phyloP scores from a whole-genome alignment of 257 asterid species.

The Solanum verrucosum region DNA sequence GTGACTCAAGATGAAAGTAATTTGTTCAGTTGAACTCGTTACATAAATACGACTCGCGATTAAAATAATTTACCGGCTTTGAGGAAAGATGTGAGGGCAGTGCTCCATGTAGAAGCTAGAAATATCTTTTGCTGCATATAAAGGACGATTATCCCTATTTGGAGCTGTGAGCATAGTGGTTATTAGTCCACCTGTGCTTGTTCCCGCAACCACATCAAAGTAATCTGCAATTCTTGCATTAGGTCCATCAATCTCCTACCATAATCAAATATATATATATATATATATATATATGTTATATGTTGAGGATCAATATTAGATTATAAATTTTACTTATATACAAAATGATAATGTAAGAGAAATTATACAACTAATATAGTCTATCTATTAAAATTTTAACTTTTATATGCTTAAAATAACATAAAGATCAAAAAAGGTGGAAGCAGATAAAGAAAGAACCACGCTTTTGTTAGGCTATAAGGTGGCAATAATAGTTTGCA shows the following conservation, averaged over 20 bases:
- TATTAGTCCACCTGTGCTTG: conserved; percentile 40
- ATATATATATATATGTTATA: not conserved
- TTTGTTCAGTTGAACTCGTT: not conserved
- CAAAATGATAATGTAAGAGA: not conserved
- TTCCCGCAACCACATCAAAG: conserved; percentile 44
- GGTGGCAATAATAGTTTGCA: not conserved
- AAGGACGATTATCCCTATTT: conserved; percentile 13
- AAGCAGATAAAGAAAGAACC: not conserved
- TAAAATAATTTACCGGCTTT: conserved; percentile 4
- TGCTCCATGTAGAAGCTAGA: conserved; percentile 25
- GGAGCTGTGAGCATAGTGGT: conserved; percentile 43
- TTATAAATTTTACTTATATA: not conserved
- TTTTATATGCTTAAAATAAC: not conserved
- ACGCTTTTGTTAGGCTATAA: not conserved
- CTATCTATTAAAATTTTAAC: not conserved
- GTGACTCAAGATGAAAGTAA: not conserved
- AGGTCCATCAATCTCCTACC: conserved; percentile 34
- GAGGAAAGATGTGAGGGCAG: conserved; percentile 31
- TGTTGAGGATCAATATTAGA: not conserved
- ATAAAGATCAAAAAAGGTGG: not conserved
- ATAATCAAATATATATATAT: not conserved
- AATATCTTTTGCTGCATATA: conserved; percentile 34
- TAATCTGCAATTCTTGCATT: conserved; percentile 42
- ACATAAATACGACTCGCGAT: not conserved
- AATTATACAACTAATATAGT: not conserved